phyloP scores from a whole-genome alignment of 768 basidiomycete species.

The Chalciporus chontae region DNA sequence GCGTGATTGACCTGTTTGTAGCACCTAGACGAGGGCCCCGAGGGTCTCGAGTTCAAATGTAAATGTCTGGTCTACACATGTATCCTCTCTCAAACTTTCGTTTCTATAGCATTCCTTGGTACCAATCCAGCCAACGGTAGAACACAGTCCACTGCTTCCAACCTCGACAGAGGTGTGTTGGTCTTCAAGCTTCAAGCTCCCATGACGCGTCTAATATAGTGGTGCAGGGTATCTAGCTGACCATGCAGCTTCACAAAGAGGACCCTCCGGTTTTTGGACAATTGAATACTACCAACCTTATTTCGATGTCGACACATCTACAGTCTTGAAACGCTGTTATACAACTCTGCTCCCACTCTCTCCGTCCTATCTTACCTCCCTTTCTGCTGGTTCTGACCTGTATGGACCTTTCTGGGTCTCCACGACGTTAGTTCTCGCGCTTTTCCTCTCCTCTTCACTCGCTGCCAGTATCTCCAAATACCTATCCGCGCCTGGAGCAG shows the following conservation, averaged over 20 bases:
- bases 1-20: slow-evolving; percentile 21
- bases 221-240: slow-evolving; percentile 63
- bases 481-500: slow-evolving; percentile 55
- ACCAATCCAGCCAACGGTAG: slow-evolving; percentile 29
- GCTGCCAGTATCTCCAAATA: slow-evolving; percentile 86
- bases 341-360: slow-evolving; percentile 74
- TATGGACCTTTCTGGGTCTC: slow-evolving; percentile 98
- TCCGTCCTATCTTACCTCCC: slow-evolving; percentile 58
- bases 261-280: slow-evolving; percentile 65
- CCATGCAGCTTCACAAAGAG: slow-evolving; percentile 41
- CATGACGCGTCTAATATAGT: background rate
- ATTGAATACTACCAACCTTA: slow-evolving; percentile 84
- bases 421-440: slow-evolving; percentile 88
- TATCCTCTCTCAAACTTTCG: background rate
- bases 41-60: slow-evolving; percentile 75
- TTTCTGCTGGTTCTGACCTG: slow-evolving; percentile 55
- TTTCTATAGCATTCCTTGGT: slow-evolving; percentile 53
- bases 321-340: slow-evolving; percentile 72
- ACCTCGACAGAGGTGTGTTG: slow-evolving; percentile 50
- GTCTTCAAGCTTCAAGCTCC: background rate
- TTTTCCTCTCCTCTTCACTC: slow-evolving; percentile 92
- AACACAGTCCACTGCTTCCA: slow-evolving; percentile 29
- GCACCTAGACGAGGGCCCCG: slow-evolving; percentile 63
- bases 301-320: slow-evolving; percentile 85
- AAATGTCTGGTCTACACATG: slow-evolving; percentile 13